Evolutionary conservation across 257 asterid genomes (phyloP).

Genomic region (Linaria vulgaris): DNA sequence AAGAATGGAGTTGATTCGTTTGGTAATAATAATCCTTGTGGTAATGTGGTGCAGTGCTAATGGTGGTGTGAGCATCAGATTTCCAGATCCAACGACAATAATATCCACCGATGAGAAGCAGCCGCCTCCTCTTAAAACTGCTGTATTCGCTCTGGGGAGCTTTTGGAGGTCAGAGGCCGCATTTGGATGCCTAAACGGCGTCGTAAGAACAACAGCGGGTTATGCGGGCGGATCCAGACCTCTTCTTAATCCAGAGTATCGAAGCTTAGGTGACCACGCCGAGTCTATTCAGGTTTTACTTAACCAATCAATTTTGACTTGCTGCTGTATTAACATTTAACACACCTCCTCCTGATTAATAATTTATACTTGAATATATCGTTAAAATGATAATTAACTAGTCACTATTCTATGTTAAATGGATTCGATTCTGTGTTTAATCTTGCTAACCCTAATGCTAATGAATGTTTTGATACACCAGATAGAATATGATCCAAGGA

Average conservation of each 20-base stretch:
- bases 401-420: neutral
- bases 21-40: slow-evolving; percentile 19
- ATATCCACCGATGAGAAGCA: slow-evolving; percentile 17
- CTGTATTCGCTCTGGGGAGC: slow-evolving; percentile 89
- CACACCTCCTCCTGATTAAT: too few relatives aligned
- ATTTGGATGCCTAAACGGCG: slow-evolving; percentile 87
- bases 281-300: slow-evolving; percentile 94
- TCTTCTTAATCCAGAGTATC: slow-evolving; percentile 84
- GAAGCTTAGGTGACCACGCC: slow-evolving; percentile 86
- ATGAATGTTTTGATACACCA: slow-evolving; percentile 33
- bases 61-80: slow-evolving; percentile 57
- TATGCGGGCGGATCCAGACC: slow-evolving; percentile 79
- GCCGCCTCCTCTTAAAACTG: slow-evolving; percentile 54
- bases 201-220: slow-evolving; percentile 71
- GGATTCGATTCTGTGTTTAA: too few relatives aligned
- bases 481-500: slow-evolving; percentile 80
- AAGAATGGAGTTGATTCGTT: too few relatives aligned
- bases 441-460: too few relatives aligned
- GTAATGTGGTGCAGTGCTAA: slow-evolving; percentile 31
- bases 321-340: too few relatives aligned
- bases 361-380: too few relatives aligned
- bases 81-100: slow-evolving; percentile 56
- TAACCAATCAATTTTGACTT: too few relatives aligned
- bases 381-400: too few relatives aligned
- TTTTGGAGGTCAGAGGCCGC: slow-evolving; percentile 96